Evolutionary conservation across 208 protist species (phyloP).

Genomic region (Borovskyia barvae): DNA sequence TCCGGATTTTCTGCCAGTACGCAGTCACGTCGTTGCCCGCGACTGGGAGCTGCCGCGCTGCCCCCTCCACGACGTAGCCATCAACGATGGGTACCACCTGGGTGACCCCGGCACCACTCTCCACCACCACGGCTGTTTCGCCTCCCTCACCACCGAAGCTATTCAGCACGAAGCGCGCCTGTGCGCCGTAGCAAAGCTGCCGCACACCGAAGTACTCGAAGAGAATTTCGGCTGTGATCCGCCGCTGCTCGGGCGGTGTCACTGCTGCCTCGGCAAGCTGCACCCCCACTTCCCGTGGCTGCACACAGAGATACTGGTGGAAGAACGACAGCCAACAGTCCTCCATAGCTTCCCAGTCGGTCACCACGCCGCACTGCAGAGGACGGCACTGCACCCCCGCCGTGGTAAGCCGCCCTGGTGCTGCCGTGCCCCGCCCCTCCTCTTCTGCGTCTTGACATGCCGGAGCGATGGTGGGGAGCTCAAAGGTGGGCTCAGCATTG

Average conservation of each 20-base stretch:
- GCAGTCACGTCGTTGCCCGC: constrained; percentile 96
- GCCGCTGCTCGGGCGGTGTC: constrained; percentile 97
- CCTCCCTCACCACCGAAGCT: constrained; percentile 58
- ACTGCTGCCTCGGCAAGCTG: constrained; percentile 97
- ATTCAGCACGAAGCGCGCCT: constrained; percentile 95
- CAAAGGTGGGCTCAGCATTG: constrained; percentile 94
- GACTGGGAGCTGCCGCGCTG: constrained; percentile 96
- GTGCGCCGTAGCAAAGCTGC: constrained; percentile 97
- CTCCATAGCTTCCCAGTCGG: constrained; percentile 98
- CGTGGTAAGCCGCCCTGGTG: neutral
- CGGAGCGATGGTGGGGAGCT: constrained; percentile 92
- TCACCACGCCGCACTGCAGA: constrained; percentile 92
- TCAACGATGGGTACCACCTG: constrained; percentile 97
- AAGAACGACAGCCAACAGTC: constrained; percentile 96
- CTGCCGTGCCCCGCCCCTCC: constrained; percentile 69
- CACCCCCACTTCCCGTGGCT: constrained; percentile 97
- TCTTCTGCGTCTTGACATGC: too few relatives aligned
- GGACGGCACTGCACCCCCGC: neutral
- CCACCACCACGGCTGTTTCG: constrained; percentile 94
- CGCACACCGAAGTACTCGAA: constrained; percentile 99
- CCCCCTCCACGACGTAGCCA: constrained; percentile 95
- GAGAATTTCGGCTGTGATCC: constrained; percentile 98
- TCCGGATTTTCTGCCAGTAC: constrained; percentile 92
- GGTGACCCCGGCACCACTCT: constrained; percentile 98
- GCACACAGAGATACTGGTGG: constrained; percentile 97